Evolutionary conservation across 495 filamentous ascomycete genomes (phyloP).

Genomic region (Xylaria longipes): DNA sequence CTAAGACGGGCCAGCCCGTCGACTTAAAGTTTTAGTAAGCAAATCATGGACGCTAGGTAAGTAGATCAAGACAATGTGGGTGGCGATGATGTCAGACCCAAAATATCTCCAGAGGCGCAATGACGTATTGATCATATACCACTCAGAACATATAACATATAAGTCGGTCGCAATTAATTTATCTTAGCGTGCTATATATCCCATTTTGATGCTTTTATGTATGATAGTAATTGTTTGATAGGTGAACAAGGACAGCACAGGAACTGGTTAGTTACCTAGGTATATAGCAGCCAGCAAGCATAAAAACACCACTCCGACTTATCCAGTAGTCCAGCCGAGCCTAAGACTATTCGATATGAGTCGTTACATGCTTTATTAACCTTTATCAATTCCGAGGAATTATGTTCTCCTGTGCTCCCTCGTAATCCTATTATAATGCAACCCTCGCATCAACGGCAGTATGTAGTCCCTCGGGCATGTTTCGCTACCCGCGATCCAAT

Average conservation of each 20-base stretch:
- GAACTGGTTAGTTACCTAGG: neutral
- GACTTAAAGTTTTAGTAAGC: neutral
- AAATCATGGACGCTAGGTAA: neutral
- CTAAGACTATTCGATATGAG: neutral
- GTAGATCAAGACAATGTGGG: constrained; percentile 1
- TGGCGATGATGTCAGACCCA: constrained; percentile 4
- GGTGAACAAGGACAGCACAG: neutral
- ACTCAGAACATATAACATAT: neutral
- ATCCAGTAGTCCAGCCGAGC: neutral
- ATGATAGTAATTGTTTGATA: neutral
- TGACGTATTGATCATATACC: neutral
- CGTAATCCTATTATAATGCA: neutral
- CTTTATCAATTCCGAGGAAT: neutral
- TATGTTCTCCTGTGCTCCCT: neutral
- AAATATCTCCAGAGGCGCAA: neutral
- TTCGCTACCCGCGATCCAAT: no score
- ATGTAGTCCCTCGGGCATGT: no score
- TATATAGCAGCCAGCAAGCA: no score
- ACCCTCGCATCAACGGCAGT: neutral
- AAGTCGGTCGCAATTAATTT: neutral
- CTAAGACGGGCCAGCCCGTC: neutral
- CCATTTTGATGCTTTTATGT: neutral
- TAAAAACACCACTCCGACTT: neutral
- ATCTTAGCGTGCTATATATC: neutral
- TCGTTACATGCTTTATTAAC: neutral